Base-by-base conservation (phyloP, 2,329 filamentous ascomycete species). In the Cercospora nicotianae region DNA sequence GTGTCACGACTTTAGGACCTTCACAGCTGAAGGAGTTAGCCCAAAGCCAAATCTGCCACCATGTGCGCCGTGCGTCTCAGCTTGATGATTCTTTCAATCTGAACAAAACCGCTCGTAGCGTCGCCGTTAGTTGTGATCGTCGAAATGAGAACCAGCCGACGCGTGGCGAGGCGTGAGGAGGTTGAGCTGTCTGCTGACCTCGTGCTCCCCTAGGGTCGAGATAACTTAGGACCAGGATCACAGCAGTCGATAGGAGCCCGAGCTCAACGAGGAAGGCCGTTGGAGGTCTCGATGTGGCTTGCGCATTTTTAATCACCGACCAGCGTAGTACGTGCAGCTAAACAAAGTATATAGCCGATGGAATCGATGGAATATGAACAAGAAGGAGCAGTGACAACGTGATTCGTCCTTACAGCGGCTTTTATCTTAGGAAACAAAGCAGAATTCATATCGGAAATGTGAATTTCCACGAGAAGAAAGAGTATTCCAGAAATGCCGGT, bases 31-130 rank as follows among this genome's bases (percentile, higher is more conserved):
- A 60, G 55, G 55, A 60, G 33, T 42, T 61, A 61, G 59, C 5
- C 18, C 3, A 61, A 61, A 45, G 36, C 59, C 23, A 61, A 61
- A 61, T 26, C 18, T 9, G 23, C 36, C 31, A 48, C n/a, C 59
- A 20, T 45, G 59, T 28, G 59, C 36, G 59, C 59, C 59, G 59
- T 61, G 59, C 59, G 59, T 61, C 33, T 26, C 59, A 61, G 59
- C 59, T 61, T 39, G 59, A 61, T 61, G 59, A 61, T 13, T 39
- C 26, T 18, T 23, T 61, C 36, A 42, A 61, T 61, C 31, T 23
- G n/a, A 42, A 18, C n/a, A 60, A 16, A 20, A 26, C 13, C 58
- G 58, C 58, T 42, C 7, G 58, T 42, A 16, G 58, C 58, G 20
- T 60, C 51, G 33, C 58, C 31, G 30, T 60, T 60, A 13, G 31